Conservation (phyloP, 1,284 basidiomycete genomes). For the Sphagnurus paluster region DNA sequence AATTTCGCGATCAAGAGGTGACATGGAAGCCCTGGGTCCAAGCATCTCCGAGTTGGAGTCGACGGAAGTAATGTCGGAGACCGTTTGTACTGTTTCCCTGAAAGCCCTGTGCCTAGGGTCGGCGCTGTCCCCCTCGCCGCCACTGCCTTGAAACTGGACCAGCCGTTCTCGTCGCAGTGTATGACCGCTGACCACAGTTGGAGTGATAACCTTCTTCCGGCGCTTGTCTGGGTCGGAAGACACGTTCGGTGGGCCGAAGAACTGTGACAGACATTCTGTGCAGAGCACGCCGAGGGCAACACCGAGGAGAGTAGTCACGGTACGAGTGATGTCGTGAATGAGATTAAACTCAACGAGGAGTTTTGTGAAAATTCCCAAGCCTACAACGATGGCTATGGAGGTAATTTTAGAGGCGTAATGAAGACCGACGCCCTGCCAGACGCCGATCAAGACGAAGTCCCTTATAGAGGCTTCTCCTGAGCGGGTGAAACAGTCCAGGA, state of each 20-base stretch:
- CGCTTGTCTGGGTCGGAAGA: conserved; percentile 22
- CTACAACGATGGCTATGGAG: conserved; percentile 54
- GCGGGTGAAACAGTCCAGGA: conserved; percentile 55
- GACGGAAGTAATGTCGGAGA: conserved; percentile 57
- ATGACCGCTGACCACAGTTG: conserved; percentile 18
- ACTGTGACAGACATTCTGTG: conserved; percentile 65
- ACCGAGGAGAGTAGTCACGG: conserved; percentile 59
- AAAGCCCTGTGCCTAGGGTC: conserved; percentile 23
- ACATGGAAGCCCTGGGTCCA: conserved; percentile 56
- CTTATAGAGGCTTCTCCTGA: conserved; percentile 47
- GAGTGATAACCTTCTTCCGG: conserved; percentile 26
- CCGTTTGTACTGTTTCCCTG: conserved; percentile 24
- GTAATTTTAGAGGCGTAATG: conserved; percentile 62
- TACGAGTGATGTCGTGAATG: conserved; percentile 50
- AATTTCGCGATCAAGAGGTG: conserved; percentile 69
- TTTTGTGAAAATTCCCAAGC: conserved; percentile 56
- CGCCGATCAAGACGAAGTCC: conserved; percentile 65
- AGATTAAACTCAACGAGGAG: conserved; percentile 59
- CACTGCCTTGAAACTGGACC: conserved; percentile 34
- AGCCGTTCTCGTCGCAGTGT: conserved; percentile 26
- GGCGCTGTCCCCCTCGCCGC: conserved; percentile 34
- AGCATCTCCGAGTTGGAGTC: conserved; percentile 62
- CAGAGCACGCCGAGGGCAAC: conserved; percentile 61
- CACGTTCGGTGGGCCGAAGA: conserved; percentile 42
- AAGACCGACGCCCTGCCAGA: conserved; percentile 73